These are phyloP conservation scores for Rhamnella rubrinervis DNA, from an alignment of 331 rosid species.

Conservation along the genomic window DNA sequence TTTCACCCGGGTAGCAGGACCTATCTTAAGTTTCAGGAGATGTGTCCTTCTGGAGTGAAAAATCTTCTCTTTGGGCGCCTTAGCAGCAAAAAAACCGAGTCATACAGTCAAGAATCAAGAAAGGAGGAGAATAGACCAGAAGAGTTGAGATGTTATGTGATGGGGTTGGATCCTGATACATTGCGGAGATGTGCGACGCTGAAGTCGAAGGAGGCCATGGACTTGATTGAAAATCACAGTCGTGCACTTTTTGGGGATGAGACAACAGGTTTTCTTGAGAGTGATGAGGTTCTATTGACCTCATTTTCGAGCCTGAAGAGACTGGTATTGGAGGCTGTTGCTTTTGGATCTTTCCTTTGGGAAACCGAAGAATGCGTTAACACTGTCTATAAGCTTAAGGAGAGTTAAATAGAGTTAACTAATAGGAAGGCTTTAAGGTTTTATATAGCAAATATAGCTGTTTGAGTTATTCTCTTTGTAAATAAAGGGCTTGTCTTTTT, in stretches of 20 bases:
- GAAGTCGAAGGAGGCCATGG: slow-evolving; percentile 76
- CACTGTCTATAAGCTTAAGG: slow-evolving; percentile 75
- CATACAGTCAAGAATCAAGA: slow-evolving; percentile 27
- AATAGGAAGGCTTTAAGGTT: slow-evolving; percentile 5
- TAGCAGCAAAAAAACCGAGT: slow-evolving; percentile 35
- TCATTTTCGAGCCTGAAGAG: slow-evolving; percentile 91
- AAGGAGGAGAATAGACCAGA: slow-evolving; percentile 43
- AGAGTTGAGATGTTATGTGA: slow-evolving; percentile 58
- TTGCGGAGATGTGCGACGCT: slow-evolving; percentile 75
- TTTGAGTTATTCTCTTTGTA: slow-evolving; percentile 22
- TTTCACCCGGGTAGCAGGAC: slow-evolving; percentile 41
- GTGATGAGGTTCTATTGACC: slow-evolving; percentile 66
- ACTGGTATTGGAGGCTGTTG: slow-evolving; percentile 90
- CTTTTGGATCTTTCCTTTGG: slow-evolving; percentile 93
- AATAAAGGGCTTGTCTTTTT: slow-evolving; percentile 13
- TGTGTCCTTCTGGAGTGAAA: slow-evolving; percentile 45
- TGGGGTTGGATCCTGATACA: slow-evolving; percentile 64
- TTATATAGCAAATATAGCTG: slow-evolving; percentile 1
- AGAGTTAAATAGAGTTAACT: slow-evolving; percentile 28
- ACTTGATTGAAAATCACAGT: slow-evolving; percentile 67
- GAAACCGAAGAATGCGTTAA: slow-evolving; percentile 84
- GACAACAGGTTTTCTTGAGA: slow-evolving; percentile 39
- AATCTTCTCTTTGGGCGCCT: slow-evolving; percentile 41
- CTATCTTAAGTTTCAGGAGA: slow-evolving; percentile 37
- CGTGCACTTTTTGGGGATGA: slow-evolving; percentile 62